A percentile compares a stretch with the other conserved stretches of the same genome.
Evolutionary conservation across 306 rosid genomes (phyloP).

Genomic region (Albizia julibrissin): DNA sequence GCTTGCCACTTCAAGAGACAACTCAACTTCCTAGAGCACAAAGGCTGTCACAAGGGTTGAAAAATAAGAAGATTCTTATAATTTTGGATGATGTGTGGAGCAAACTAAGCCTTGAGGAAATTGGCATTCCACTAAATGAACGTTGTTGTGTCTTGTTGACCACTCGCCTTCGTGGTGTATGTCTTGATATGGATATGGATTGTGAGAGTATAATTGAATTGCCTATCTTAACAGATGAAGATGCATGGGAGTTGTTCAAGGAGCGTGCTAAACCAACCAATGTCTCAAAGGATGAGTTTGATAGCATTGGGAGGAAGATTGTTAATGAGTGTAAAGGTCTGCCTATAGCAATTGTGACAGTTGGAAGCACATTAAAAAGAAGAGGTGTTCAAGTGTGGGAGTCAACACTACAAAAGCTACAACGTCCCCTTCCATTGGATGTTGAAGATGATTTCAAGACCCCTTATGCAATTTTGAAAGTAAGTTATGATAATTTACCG

Average conservation of each 20-base stretch:
- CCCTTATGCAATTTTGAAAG: background rate
- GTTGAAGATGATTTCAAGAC: background rate
- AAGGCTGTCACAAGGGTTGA: background rate
- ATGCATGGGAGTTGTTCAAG: background rate
- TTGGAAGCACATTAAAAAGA: background rate
- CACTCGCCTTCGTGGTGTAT: background rate
- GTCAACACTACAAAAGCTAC: background rate
- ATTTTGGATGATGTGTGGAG: conserved; percentile 22
- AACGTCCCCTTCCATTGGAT: background rate
- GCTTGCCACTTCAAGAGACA: rapidly evolving
- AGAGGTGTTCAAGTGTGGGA: background rate
- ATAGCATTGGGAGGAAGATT: background rate
- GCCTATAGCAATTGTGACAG: background rate
- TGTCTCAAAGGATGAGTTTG: background rate
- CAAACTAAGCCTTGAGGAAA: background rate
- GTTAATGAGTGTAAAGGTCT: conserved; percentile 9
- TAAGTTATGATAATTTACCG: background rate
- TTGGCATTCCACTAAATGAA: background rate
- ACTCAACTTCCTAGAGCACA: background rate
- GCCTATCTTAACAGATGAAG: background rate
- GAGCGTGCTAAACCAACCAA: background rate
- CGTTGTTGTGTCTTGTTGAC: background rate
- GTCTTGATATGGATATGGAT: background rate
- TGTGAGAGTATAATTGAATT: background rate
- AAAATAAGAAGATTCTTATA: background rate